Conservation (phyloP, 345 rosid species). For the Pugionium cornutum region DNA sequence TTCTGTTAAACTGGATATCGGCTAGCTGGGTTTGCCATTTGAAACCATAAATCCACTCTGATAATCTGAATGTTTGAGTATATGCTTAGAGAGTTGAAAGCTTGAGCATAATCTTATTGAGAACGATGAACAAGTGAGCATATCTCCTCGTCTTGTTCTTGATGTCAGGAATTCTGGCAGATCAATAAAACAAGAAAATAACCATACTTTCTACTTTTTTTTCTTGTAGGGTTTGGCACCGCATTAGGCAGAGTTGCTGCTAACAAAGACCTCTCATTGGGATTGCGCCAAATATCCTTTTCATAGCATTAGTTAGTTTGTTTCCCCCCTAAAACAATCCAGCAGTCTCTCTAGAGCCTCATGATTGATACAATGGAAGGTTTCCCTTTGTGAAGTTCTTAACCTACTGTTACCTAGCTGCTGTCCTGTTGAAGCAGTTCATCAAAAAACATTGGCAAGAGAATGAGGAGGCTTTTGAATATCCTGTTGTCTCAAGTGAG, state of each 20-base stretch:
- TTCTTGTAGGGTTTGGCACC: slow-evolving; percentile 70
- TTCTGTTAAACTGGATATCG: not conserved
- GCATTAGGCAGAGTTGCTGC: slow-evolving; percentile 81
- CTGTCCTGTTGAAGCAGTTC: slow-evolving; percentile 86
- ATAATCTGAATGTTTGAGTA: slow-evolving; percentile 4
- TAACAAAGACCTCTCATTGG: slow-evolving; percentile 66
- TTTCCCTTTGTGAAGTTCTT: slow-evolving; percentile 42
- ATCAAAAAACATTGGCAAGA: slow-evolving; percentile 91
- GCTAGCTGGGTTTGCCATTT: not conserved
- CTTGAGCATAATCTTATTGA: not conserved
- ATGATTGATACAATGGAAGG: slow-evolving; percentile 12
- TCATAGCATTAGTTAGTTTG: not conserved
- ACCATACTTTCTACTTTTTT: not conserved
- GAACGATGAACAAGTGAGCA: not conserved
- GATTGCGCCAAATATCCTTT: slow-evolving; percentile 96
- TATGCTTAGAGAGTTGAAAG: not conserved
- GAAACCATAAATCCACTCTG: not conserved
- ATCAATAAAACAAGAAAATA: not conserved
- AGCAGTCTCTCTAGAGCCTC: slow-evolving; percentile 8
- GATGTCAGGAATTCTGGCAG: not conserved
- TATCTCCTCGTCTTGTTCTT: not conserved
- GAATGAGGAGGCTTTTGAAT: slow-evolving; percentile 75
- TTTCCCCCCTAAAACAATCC: not conserved
- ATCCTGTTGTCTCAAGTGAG: slow-evolving; percentile 64
- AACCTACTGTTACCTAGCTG: slow-evolving; percentile 76